Evolutionary conservation across 1,139 yeast genomes (phyloP).

Genomic region (Debaryomycetaceae sp.): DNA sequence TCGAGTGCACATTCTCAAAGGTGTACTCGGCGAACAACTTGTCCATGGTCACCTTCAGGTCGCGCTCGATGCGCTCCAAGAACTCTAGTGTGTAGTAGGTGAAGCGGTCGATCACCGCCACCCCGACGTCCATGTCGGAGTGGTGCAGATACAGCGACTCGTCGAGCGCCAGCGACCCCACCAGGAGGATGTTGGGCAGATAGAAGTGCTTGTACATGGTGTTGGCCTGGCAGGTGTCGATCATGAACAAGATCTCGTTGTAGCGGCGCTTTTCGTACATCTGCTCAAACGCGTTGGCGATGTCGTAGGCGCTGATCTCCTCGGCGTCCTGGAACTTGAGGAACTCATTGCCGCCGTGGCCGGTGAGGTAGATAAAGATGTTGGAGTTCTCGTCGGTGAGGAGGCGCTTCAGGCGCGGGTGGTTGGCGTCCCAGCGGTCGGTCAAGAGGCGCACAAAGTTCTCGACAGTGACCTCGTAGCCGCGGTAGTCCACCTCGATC

Average conservation of each 20-base stretch:
- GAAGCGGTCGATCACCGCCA: conserved; percentile 94
- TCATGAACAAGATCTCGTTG: conserved; percentile 94
- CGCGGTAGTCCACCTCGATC: conserved; percentile 94
- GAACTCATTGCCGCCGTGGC: conserved; percentile 98
- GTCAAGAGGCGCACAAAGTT: conserved; percentile 85
- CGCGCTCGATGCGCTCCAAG: conserved; percentile 74
- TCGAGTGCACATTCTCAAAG: conserved; percentile 80
- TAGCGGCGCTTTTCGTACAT: conserved; percentile 95
- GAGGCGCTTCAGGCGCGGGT: conserved; percentile 86
- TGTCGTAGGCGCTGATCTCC: conserved; percentile 90
- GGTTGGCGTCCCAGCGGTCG: conserved; percentile 92
- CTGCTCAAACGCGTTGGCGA: conserved; percentile 96
- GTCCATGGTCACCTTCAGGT: conserved; percentile 69
- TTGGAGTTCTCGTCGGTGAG: conserved; percentile 92
- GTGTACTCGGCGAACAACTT: conserved; percentile 84
- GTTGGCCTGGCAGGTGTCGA: conserved; percentile 98
- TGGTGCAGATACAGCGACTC: conserved; percentile 95
- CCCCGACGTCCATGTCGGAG: conserved; percentile 93
- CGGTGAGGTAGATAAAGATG: conserved; percentile 91
- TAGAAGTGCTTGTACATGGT: conserved; percentile 93
- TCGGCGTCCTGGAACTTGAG: conserved; percentile 97
- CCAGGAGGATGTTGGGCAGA: conserved; percentile 88
- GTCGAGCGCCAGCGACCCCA: conserved; percentile 86
- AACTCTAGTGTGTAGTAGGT: conserved; percentile 90
- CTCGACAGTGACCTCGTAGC: conserved; percentile 97